Base-by-base conservation (phyloP, 768 basidiomycete genomes). In the Suillus fuscotomentosus region DNA sequence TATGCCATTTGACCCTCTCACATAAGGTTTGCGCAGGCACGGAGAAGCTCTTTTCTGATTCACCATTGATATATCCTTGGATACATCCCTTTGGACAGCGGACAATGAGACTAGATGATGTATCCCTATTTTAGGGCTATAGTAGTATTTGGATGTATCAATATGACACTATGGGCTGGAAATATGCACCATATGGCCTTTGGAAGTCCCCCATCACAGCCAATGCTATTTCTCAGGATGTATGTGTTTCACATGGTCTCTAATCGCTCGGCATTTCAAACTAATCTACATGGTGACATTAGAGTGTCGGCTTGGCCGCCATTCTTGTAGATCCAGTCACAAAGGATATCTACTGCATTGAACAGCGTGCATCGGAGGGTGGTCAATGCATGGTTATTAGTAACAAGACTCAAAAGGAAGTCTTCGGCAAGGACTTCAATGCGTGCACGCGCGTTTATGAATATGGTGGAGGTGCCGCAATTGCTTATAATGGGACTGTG, bases 401-500 rank as follows among this genome's bases (percentile, higher is more conserved):
- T 34, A 85, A 86, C 0, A 61, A 74, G 31, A 75, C 76, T 5
- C 65, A 63, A 45, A 72, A 74, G 48, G 91, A 92, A 55, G 70
- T 90, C 27, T 79, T 87, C 14, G 82, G 82, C 2, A 70, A 76
- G 39, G 80, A 79, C 0, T 90, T 83, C 81, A 88, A 83, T 71
- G 85, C 79, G 5, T 79, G 84, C 41, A 83, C 84, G 0, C 72
- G 80, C 17, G 89, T 91, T 3, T 84, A 90, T 31, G 90, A 91
- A 71, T 91, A 91, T 60, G 90, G 91, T 0, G 91, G 91, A 14
- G 85, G 81, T 2, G 77, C 87, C 2, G 86, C 86, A 1, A 79
- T 83, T 22, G 85, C 85, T 1, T 75, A 83, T 63, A 78, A 77
- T 47, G 82, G 80, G 8, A 73, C 78, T 13, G 74, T 84, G 9